These are phyloP conservation scores for Alternaria sp. DNA, from an alignment of 2,329 filamentous ascomycete genomes.

Conservation along the genomic window DNA sequence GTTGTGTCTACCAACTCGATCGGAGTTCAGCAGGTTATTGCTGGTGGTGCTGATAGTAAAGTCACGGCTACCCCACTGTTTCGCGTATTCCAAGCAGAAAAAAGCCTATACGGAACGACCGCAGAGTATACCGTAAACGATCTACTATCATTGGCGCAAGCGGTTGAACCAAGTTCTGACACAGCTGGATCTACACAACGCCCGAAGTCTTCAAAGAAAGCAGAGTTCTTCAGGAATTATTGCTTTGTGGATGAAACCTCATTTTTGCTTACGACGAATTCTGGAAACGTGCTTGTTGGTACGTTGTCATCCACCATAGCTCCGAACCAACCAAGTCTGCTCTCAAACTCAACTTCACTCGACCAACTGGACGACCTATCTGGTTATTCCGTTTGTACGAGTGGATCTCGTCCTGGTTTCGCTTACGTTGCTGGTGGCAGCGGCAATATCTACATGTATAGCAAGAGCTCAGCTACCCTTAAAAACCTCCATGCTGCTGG, in stretches of 20 bases:
- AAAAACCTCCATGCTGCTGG: constrained; percentile 37
- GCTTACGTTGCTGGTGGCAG: constrained; percentile 59
- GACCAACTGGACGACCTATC: constrained; percentile 50
- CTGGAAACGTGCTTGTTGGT: constrained; percentile 64
- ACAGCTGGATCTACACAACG: background rate
- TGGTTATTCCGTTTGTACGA: constrained; percentile 59
- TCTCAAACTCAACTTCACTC: constrained; percentile 42
- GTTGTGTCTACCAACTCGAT: constrained; percentile 15
- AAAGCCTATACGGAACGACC: constrained; percentile 2
- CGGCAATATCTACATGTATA: constrained; percentile 56
- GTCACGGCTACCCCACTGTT: constrained; percentile 50
- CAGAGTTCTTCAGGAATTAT: constrained; percentile 66
- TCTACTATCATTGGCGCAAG: constrained; percentile 28
- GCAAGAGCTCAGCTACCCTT: constrained; percentile 24
- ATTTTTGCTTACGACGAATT: constrained; percentile 66
- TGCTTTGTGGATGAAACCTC: constrained; percentile 65
- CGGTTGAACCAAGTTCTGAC: background rate
- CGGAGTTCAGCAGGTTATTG: constrained; percentile 28
- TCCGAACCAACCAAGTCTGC: background rate
- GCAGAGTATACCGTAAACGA: constrained; percentile 41
- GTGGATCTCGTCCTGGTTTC: constrained; percentile 47
- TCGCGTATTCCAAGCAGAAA: constrained; percentile 3
- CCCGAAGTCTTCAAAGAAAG: constrained; percentile 35
- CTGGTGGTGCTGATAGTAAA: constrained; percentile 82
- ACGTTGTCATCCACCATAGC: constrained; percentile 16